phyloP scores from a whole-genome alignment of 2,329 filamentous ascomycete genomes.

The Hymenoscyphus linearis region DNA sequence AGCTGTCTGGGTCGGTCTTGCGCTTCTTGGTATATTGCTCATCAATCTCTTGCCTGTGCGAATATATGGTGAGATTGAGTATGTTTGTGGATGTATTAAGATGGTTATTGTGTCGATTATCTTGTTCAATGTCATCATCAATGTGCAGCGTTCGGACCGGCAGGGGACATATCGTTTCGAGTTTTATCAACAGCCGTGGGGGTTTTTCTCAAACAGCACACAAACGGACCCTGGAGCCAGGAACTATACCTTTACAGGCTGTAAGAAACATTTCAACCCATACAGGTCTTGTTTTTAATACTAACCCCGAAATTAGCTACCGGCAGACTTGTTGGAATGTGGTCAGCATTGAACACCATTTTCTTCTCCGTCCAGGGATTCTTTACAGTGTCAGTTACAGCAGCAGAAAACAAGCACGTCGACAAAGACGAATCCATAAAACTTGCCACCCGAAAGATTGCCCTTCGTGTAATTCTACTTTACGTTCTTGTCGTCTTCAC shows the following conservation, averaged over 20 bases:
- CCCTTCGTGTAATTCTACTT: slow-evolving; percentile 38
- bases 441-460: slow-evolving; percentile 39
- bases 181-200: slow-evolving; percentile 34
- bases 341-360: slow-evolving; percentile 37
- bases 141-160: slow-evolving; percentile 28
- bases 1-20: slow-evolving; percentile 36
- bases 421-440: slow-evolving; percentile 38
- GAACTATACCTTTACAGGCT: slow-evolving; percentile 17
- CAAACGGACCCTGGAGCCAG: slow-evolving; percentile 18
- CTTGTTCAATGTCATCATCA: slow-evolving; percentile 41
- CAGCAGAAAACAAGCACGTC: slow-evolving; percentile 37
- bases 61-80: slow-evolving; percentile 54
- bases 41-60: slow-evolving; percentile 36
- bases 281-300: neutral
- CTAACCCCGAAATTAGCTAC: neutral
- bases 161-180: slow-evolving; percentile 25
- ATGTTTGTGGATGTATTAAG: slow-evolving; percentile 58
- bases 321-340: slow-evolving; percentile 31
- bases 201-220: slow-evolving; percentile 29
- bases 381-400: slow-evolving; percentile 39
- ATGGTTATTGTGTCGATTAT: slow-evolving; percentile 53
- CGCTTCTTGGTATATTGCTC: slow-evolving; percentile 31
- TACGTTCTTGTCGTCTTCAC: slow-evolving; percentile 39
- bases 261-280: neutral
- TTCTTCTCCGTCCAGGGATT: slow-evolving; percentile 41